These are phyloP conservation scores for Adenanthera pavonina DNA, from an alignment of 306 rosid genomes.

Conservation along the genomic window DNA sequence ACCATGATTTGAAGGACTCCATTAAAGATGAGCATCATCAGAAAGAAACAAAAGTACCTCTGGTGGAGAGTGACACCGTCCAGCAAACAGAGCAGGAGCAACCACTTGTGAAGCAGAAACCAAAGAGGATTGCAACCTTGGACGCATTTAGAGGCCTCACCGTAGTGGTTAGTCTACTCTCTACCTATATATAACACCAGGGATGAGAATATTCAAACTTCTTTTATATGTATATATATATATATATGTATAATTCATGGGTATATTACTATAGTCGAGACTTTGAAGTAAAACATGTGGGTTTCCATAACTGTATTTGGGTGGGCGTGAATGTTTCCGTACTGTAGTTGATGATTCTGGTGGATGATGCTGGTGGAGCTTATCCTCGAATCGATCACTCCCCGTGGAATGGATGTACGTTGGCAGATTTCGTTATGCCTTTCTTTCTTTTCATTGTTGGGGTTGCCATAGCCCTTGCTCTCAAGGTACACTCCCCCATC, in stretches of 20 bases:
- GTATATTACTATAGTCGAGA: no score
- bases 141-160: conserved; percentile 96
- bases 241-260: not conserved
- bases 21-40: conserved; percentile 19
- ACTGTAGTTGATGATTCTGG: conserved; percentile 75
- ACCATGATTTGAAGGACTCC: conserved; percentile 12
- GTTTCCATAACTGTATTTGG: not conserved
- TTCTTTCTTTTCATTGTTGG: conserved; percentile 96
- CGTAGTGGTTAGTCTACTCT: conserved; percentile 61
- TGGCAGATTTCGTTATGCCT: conserved; percentile 93
- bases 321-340: not conserved
- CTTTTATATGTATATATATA: no score
- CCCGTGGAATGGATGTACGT: conserved; percentile 94
- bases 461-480: conserved; percentile 87
- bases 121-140: conserved; percentile 82
- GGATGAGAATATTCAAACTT: no score
- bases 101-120: conserved; percentile 46
- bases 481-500: conserved; percentile 52
- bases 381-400: conserved; percentile 87
- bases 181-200: no score
- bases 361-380: conserved; percentile 85
- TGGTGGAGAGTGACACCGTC: not conserved
- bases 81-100: conserved; percentile 26
- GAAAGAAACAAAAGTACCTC: conserved; percentile 24
- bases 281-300: conserved; percentile 23